Percentiles rank a stretch among this genome's conserved stretches.
These are phyloP conservation scores for Colletotrichum lini DNA, from an alignment of 2,329 filamentous ascomycete genomes.

Conservation along the genomic window DNA sequence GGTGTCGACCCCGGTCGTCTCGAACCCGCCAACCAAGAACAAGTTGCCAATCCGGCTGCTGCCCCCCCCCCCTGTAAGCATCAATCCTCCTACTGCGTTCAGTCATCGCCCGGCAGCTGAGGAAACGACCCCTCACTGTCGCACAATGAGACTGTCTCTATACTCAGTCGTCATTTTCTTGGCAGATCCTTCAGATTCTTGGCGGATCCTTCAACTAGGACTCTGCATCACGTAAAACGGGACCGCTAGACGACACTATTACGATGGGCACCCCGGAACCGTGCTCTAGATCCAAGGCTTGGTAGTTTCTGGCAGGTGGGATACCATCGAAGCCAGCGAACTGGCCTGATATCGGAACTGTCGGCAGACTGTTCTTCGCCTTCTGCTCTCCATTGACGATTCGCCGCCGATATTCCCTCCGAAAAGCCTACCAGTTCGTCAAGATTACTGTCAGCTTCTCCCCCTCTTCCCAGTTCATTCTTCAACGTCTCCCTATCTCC, in stretches of 20 bases:
- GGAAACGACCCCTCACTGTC: not conserved
- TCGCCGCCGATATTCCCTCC: not conserved
- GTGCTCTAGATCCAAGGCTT: not conserved
- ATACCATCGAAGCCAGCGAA: not conserved
- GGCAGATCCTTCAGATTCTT: conserved; percentile 32
- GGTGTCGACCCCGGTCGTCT: not conserved
- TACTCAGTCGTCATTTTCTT: conserved; percentile 15
- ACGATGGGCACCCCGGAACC: not conserved
- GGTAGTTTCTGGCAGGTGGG: conserved; percentile 26
- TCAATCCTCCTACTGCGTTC: not conserved
- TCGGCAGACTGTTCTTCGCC: conserved; percentile 1
- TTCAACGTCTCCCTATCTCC: not conserved
- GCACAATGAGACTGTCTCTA: not conserved
- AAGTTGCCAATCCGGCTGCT: not conserved
- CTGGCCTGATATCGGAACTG: not conserved
- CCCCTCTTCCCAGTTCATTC: too few relatives aligned
- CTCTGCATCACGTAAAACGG: not conserved
- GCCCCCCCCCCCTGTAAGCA: not conserved
- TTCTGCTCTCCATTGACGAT: not conserved
- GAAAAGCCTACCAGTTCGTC: not conserved
- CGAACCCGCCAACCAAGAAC: not conserved
- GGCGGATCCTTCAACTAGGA: conserved; percentile 30
- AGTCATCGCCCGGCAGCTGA: not conserved
- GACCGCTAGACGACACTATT: not conserved
- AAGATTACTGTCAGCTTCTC: too few relatives aligned